Evolutionary conservation across 495 filamentous ascomycete genomes (phyloP), one percentile per base, ranked within the genome.

Genomic region (Lasiosphaeria hispida): DNA sequence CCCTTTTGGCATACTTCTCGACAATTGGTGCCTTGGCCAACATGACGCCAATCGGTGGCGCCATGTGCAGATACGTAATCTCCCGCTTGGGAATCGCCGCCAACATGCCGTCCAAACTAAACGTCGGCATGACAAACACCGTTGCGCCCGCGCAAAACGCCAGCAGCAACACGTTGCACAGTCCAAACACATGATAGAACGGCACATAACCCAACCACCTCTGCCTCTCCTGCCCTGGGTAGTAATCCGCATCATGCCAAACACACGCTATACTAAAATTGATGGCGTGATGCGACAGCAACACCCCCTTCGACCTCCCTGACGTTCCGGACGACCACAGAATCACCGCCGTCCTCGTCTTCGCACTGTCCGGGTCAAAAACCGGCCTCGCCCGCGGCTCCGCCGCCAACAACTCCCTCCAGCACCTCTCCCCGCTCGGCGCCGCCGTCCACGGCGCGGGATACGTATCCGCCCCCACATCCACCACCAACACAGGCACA

Each of bases 321-420:
- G 90, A 93, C 3, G 90, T 94, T 4, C 90, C 90, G 4, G 87
- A 90, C 10, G 90, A 92, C 76, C 92, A 94, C 72, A 92, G 91
- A 66, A 94, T 89, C 3, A 70, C 66, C 38, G 61, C 61, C 7
- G 67, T 66, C 55, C 34, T 23, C 11, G 53, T 19, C 10, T 63
- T 54, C 13, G 52, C 18, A 9, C 48, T 15, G 18, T 55, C 45
- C 10, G 54, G 44, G 51, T 30, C 23, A 30, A 62, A 56, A 23
- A 47, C 14, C 33, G 53, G 13, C 10, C 23, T 38, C 10, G 19
- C 35, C 0, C 38, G 47, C 9, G 55, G 37, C 3, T 43, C 14
- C 6, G 55, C n/a, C 23, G 19, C 14, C 36, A 71, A 59, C 9
- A 71, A 57, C 7, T 38, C 18, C 30, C 44, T 60, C 69, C 69